Base-by-base conservation (phyloP, 306 rosid genomes). In the Sechiopsis laciniata region DNA sequence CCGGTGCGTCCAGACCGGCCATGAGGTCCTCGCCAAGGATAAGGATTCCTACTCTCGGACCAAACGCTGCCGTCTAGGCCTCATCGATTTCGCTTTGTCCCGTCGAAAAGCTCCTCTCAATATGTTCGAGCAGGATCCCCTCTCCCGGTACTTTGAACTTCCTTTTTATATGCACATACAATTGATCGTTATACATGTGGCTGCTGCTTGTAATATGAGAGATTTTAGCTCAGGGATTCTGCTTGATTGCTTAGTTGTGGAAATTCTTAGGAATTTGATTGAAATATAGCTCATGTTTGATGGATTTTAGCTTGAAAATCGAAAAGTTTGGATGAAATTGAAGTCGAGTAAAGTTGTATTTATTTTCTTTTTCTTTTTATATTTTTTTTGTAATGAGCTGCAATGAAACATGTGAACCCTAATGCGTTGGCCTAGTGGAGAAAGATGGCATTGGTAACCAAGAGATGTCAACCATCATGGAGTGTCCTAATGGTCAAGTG, bases 21-120 rank as follows among this genome's bases (percentile, higher is more conserved):
- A 94, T 56, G 96, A 94, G 66, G 50, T 88, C 2, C 80, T 89
- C n/a, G 55, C 80, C 51, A 87, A 85, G 81, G 98, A 94, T 81
- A 86, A 69, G 21, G 80, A 80, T 4, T 72, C 82, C 48, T 94
- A 94, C 83, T 89, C 97, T 10, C 73, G 48, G 42, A 82, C 89
- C 84, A 94, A 94, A 80, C 87, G 89, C 42, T 94, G 98, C 76
- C 98, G 97, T 68, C 79, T 90, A 57, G 97, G 96, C 67, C 95
- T 94, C 78, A 84, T 94, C 75, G 89, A 91, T 55, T 87, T 78
- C 10, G 88, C 91, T 16, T 51, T 94, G 73, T 63, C 91, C 71
- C 87, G 78, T 37, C 74, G 73, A 1, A 94, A 87, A 55, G 78
- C 91, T 50, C 98, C 98, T 73, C 89, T 90, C 64, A 94, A 86